Evolutionary conservation across 805 yeast species (phyloP).

Genomic region (Blastobotrys chiropterorum): DNA sequence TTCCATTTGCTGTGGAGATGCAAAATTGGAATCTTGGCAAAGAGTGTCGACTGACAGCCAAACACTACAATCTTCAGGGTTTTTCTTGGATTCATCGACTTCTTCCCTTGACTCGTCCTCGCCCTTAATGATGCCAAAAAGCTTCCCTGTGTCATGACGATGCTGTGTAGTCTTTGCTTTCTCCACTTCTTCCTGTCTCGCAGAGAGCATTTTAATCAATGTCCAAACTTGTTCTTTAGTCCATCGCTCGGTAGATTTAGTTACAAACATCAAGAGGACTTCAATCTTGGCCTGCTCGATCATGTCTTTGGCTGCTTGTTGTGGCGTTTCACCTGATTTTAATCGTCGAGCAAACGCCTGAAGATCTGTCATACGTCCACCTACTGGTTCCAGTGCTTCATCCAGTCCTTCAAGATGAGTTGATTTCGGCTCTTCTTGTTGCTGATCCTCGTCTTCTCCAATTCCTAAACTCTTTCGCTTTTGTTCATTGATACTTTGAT

Average conservation of each 20-base stretch:
- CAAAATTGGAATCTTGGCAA: slow-evolving; percentile 28
- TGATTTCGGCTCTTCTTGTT: slow-evolving; percentile 5
- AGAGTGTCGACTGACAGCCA: slow-evolving; percentile 21
- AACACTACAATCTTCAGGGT: slow-evolving; percentile 2
- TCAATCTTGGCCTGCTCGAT: slow-evolving; percentile 82
- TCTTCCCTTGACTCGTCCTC: background rate
- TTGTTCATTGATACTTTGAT: background rate
- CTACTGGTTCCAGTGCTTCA: slow-evolving; percentile 63
- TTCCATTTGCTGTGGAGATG: slow-evolving; percentile 37
- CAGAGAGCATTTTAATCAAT: slow-evolving; percentile 58
- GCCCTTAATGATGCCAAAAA: slow-evolving; percentile 1
- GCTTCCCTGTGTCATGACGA: background rate
- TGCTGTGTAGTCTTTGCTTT: background rate
- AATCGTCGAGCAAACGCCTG: slow-evolving; percentile 86
- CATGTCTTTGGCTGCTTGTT: slow-evolving; percentile 72
- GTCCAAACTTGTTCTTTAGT: slow-evolving; percentile 84
- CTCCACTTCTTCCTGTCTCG: background rate
- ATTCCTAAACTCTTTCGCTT: slow-evolving; percentile 21
- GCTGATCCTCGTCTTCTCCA: slow-evolving; percentile 8
- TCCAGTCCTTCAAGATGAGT: slow-evolving; percentile 38
- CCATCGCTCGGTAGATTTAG: slow-evolving; percentile 41
- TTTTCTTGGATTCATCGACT: background rate
- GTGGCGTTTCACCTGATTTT: slow-evolving; percentile 78
- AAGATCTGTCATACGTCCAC: slow-evolving; percentile 91
- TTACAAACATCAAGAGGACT: slow-evolving; percentile 68